A percentile compares a stretch with the other conserved stretches of the same genome.
Conservation (phyloP, 129 eudicot genomes). For the Pittosporum tobira region DNA sequence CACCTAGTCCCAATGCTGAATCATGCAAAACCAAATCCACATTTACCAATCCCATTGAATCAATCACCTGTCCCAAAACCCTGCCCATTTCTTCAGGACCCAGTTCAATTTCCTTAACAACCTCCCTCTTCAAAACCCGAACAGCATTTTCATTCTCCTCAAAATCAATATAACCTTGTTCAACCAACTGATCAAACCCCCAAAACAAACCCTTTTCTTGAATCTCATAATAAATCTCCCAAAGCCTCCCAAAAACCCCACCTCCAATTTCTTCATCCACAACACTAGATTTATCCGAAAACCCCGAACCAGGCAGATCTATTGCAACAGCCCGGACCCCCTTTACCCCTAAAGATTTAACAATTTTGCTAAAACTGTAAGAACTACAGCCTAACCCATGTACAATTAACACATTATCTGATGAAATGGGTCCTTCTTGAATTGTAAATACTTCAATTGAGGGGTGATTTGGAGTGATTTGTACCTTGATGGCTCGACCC, state of each 20-base stretch:
- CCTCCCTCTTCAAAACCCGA: slow-evolving; percentile 30
- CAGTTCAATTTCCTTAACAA: slow-evolving; percentile 38
- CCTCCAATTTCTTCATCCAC: slow-evolving; percentile 43
- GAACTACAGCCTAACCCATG: slow-evolving; percentile 81
- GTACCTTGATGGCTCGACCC: slow-evolving; percentile 64
- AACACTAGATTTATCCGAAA: slow-evolving; percentile 52
- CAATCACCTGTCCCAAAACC: slow-evolving; percentile 69
- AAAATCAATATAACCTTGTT: slow-evolving; percentile 61
- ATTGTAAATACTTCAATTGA: slow-evolving; percentile 62
- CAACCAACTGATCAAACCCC: slow-evolving; percentile 95
- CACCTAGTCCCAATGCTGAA: slow-evolving; percentile 63
- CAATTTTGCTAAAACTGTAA: slow-evolving; percentile 36
- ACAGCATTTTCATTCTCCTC: slow-evolving; percentile 32
- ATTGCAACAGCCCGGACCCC: slow-evolving; percentile 49
- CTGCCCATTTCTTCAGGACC: slow-evolving; percentile 72
- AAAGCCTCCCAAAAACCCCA: slow-evolving; percentile 33
- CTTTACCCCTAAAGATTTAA: slow-evolving; percentile 30
- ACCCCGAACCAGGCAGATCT: slow-evolving; percentile 84
- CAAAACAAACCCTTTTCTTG: slow-evolving; percentile 81
- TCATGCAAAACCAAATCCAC: slow-evolving; percentile 86
- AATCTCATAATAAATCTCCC: slow-evolving; percentile 59
- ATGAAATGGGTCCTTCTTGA: slow-evolving; percentile 41
- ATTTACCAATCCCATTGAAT: slow-evolving; percentile 52
- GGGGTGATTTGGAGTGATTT: slow-evolving; percentile 34
- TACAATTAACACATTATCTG: slow-evolving; percentile 45